phyloP scores from a whole-genome alignment of 768 basidiomycete species.

The Cyathus striatus region DNA sequence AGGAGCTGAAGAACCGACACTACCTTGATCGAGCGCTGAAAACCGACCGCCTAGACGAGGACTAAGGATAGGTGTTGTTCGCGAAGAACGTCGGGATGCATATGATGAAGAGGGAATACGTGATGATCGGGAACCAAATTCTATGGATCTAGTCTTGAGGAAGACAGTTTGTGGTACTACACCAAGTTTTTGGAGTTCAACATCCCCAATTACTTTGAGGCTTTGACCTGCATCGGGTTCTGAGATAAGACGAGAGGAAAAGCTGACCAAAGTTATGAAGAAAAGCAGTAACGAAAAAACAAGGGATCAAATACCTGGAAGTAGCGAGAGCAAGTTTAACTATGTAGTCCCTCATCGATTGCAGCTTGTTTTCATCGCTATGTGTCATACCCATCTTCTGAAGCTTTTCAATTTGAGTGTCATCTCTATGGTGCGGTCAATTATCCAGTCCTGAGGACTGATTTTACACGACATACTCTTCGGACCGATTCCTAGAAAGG shows the following conservation, averaged over 20 bases:
- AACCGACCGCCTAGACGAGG: constrained; percentile 45
- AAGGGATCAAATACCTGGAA: constrained; percentile 51
- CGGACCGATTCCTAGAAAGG: constrained; percentile 53
- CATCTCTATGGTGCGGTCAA: constrained; percentile 59
- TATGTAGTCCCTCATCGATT: constrained; percentile 87
- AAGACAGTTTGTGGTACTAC: constrained; percentile 92
- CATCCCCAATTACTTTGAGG: constrained; percentile 58
- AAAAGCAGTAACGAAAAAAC: not conserved
- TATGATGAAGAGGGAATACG: constrained; percentile 27
- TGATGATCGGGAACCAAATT: constrained; percentile 31
- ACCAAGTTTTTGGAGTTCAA: constrained; percentile 82
- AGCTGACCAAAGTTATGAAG: constrained; percentile 32
- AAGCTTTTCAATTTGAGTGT: constrained; percentile 66
- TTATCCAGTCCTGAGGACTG: no score
- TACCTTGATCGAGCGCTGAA: constrained; percentile 41
- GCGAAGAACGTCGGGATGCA: constrained; percentile 27
- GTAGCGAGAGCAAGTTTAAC: constrained; percentile 77
- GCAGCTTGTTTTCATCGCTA: constrained; percentile 78
- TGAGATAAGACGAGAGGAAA: constrained; percentile 55
- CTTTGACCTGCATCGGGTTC: constrained; percentile 62
- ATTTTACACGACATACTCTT: constrained; percentile 69
- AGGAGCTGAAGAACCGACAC: constrained; percentile 38
- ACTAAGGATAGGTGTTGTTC: constrained; percentile 38
- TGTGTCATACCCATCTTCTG: constrained; percentile 85
- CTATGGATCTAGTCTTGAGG: constrained; percentile 52